Evolutionary conservation across 2,329 filamentous ascomycete species (phyloP), one percentile per base, ranked within the genome.

Genomic region (Claviceps quebecensis): DNA sequence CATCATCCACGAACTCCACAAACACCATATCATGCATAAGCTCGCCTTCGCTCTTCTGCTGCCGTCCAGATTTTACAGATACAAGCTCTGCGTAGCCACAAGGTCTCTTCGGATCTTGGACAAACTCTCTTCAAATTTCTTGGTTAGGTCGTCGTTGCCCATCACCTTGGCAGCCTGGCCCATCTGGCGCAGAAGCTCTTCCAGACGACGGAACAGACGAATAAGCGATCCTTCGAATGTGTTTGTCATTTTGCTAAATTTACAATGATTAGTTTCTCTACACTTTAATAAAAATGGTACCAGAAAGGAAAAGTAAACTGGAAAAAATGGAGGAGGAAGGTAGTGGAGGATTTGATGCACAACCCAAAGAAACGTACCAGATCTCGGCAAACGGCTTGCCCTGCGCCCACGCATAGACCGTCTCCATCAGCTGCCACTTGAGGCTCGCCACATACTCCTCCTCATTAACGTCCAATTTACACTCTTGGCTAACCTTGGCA

Each of bases 221-320:
- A 98, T 97, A 55, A 98, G 73, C 53, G 88, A 96, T 54, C 93
- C 93, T 72, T 98, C 93, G 68, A 96, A 98, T 29, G 91, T 87
- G 61, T 96, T 91, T 29, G 93, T 97, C 90, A 98, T 96, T 87
- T 95, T 95, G 71, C 91, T 95, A 56, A 7, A 19, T 14, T 14
- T 3, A 4, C 3, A 17, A 23, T 29, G n/a, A 8, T 39, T 36
- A 47, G 37, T 37, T 40, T 16, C 22, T 14, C 34, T 26, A 34
- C 6, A 9, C 4, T 26, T 11, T n/a, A 7, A 16, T 3, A 16
- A 14, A n/a, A 29, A 11, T 13, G n/a, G 16, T 19, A 6, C 1
- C 19, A 40, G 8, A 13, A 34, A 17, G 4, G 4, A 29, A 45
- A 45, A 7, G 16, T 13, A 11, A 36, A 19, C 19, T 2, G 13